A percentile compares a stretch with the other conserved stretches of the same genome.
Evolutionary conservation across 2,329 filamentous ascomycete species (phyloP).

Genomic region (Neoarthrinium moseri): DNA sequence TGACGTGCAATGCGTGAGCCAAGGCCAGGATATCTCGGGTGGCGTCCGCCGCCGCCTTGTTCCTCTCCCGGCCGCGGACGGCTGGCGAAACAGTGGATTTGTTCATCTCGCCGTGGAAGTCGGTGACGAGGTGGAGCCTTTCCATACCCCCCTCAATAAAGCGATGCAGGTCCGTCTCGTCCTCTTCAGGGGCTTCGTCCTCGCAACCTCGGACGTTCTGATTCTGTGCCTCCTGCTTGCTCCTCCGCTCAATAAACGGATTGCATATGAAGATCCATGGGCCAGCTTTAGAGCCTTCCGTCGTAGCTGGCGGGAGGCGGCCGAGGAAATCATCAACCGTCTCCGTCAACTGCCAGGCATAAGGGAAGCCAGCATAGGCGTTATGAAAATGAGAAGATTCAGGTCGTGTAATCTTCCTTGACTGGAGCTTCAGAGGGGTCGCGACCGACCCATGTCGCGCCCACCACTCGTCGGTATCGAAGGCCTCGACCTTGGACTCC

Average conservation of each 20-base stretch:
- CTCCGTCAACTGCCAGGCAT: constrained; percentile 65
- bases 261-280: constrained; percentile 76
- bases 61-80: constrained; percentile 44
- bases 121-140: constrained; percentile 43
- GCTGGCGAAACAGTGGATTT: constrained; percentile 30
- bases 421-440: constrained; percentile 21
- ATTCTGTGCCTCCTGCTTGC: constrained; percentile 30
- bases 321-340: constrained; percentile 63
- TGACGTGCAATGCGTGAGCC: constrained; percentile 57
- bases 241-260: constrained; percentile 47
- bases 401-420: constrained; percentile 14
- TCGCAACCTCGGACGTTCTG: constrained; percentile 43
- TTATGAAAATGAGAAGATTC: constrained; percentile 47
- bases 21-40: constrained; percentile 57
- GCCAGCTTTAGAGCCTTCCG: constrained; percentile 39
- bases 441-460: constrained; percentile 17
- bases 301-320: constrained; percentile 67
- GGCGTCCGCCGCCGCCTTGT: constrained; percentile 47
- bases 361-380: constrained; percentile 51
- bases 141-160: constrained; percentile 54
- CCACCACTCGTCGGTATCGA: constrained; percentile 53
- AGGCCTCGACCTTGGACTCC: constrained; percentile 46
- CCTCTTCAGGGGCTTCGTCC: constrained; percentile 46
- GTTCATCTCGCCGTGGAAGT: constrained; percentile 48
- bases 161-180: constrained; percentile 41